phyloP scores from a whole-genome alignment of 1,284 basidiomycete genomes.

The Puccinia horiana region DNA sequence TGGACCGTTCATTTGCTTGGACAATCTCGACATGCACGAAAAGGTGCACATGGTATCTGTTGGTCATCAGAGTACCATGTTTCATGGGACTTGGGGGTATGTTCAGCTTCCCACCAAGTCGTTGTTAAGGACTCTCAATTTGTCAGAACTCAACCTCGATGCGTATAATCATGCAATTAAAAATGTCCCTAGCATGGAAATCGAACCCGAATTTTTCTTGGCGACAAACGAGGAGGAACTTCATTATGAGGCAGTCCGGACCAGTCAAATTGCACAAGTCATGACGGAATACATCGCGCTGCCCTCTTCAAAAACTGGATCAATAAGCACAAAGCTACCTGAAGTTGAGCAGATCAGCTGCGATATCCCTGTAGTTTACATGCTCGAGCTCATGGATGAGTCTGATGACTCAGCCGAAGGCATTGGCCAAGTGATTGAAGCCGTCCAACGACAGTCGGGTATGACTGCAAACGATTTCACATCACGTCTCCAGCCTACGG shows the following conservation, averaged over 20 bases:
- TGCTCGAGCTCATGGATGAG: background rate
- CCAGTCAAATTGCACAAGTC: background rate
- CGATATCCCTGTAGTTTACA: background rate
- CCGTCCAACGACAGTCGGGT: background rate
- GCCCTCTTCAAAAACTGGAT: background rate
- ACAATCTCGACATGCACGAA: conserved; percentile 4
- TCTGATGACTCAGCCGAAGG: background rate
- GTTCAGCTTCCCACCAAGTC: conserved; percentile 6
- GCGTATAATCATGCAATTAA: background rate
- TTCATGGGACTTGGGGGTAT: background rate
- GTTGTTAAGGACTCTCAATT: background rate
- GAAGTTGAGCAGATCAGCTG: background rate
- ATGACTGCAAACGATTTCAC: background rate
- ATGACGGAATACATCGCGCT: background rate
- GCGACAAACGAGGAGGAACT: background rate
- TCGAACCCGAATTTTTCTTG: background rate
- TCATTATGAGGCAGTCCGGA: background rate
- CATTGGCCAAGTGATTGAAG: background rate
- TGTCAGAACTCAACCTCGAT: background rate
- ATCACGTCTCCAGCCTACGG: background rate
- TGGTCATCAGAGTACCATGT: background rate
- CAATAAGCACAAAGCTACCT: background rate
- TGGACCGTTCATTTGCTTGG: background rate
- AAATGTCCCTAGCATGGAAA: background rate
- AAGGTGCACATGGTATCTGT: background rate